Conservation (phyloP, 2,329 filamentous ascomycete species). For the Daldinia eschscholtzii region DNA sequence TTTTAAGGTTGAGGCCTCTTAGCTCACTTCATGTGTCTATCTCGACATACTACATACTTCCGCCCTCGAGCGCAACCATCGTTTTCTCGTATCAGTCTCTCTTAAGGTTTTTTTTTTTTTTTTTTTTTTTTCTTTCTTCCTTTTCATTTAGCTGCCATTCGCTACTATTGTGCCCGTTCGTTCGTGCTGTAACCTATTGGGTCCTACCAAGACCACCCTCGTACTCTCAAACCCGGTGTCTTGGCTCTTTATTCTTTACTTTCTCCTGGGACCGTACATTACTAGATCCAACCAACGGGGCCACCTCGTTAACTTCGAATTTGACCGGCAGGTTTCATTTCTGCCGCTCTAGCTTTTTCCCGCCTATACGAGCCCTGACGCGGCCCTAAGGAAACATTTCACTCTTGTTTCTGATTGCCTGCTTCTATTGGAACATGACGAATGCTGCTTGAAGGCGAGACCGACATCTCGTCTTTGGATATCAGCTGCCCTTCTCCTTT, state of each 20-base stretch:
- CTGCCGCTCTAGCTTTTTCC: conserved; percentile 51
- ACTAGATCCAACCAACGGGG: conserved; percentile 49
- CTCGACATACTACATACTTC: conserved; percentile 34
- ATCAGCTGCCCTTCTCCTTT: conserved; percentile 42
- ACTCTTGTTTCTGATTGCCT: conserved; percentile 41
- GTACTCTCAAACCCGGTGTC: conserved; percentile 40
- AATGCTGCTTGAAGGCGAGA: conserved; percentile 46
- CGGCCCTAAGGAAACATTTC: conserved; percentile 45
- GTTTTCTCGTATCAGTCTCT: conserved; percentile 44
- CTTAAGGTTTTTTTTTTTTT: conserved; percentile 26
- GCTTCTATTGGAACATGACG: conserved; percentile 48
- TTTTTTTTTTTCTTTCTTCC: no score
- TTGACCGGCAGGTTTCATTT: conserved; percentile 53
- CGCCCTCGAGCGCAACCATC: conserved; percentile 44
- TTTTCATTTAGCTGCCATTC: conserved; percentile 40
- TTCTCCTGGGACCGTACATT: conserved; percentile 48
- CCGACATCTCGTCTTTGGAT: conserved; percentile 37
- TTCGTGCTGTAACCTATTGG: conserved; percentile 49
- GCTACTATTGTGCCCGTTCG: conserved; percentile 48
- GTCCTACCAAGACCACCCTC: conserved; percentile 38
- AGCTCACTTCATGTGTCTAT: conserved; percentile 38
- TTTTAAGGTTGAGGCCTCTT: conserved; percentile 38
- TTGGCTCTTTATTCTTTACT: conserved; percentile 46
- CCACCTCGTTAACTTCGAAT: conserved; percentile 47
- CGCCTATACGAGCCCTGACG: conserved; percentile 51